A percentile compares a stretch with the other conserved stretches of the same genome.
These are phyloP conservation scores for Lecanicillium sp. DNA, from an alignment of 2,329 filamentous ascomycete genomes.

Conservation along the genomic window DNA sequence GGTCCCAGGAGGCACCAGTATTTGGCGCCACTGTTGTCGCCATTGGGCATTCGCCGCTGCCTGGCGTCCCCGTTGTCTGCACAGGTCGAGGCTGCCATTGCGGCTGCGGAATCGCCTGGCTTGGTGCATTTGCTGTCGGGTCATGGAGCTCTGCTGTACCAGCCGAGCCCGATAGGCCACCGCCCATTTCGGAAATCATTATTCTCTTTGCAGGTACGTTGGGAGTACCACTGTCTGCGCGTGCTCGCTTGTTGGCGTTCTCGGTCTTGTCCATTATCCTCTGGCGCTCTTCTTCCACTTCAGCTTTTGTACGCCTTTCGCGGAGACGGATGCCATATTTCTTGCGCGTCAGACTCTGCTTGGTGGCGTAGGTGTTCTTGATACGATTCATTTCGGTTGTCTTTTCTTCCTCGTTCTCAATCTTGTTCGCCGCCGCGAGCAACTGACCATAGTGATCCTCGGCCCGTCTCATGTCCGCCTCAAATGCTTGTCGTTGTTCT, in stretches of 20 bases:
- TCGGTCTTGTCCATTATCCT: constrained; percentile 19
- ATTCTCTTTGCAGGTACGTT: neutral
- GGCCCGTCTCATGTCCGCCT: constrained; percentile 19
- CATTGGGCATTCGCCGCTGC: no score
- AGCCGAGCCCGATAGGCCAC: no score
- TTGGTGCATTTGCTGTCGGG: neutral
- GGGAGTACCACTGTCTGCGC: neutral
- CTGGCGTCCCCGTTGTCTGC: no score
- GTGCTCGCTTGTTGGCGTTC: neutral
- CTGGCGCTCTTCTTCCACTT: constrained; percentile 36
- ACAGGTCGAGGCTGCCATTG: no score
- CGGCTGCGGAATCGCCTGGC: neutral
- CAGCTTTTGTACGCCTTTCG: constrained; percentile 36
- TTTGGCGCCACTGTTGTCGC: no score
- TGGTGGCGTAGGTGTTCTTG: constrained; percentile 46
- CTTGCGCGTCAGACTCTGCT: constrained; percentile 49
- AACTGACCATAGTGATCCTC: constrained; percentile 29
- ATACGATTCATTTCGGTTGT: constrained; percentile 30
- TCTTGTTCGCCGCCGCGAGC: constrained; percentile 32
- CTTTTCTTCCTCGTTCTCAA: constrained; percentile 24
- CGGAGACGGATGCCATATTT: constrained; percentile 49
- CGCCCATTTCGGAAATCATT: neutral
- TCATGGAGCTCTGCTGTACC: neutral
- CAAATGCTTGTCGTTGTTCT: constrained; percentile 11
- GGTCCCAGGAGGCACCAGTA: no score